Base-by-base conservation (phyloP, 192 early-diverging fungal species). In the Physocladia obscura region DNA sequence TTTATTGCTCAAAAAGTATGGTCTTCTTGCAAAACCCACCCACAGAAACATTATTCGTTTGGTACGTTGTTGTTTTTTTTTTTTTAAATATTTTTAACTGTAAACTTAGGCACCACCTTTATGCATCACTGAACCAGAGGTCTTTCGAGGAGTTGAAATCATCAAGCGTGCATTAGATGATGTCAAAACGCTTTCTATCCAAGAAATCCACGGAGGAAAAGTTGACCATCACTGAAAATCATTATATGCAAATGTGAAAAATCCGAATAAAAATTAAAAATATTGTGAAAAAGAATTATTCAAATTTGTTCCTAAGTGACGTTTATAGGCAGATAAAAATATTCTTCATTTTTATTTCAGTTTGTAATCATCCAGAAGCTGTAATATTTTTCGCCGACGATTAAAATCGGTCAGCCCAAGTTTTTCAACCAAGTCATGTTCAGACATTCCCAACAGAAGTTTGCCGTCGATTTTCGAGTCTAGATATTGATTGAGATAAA, bases 41-140 rank as follows among this genome's bases (percentile, higher is more conserved):
- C 97, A 99, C 81, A 85, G 90, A 63, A 96, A 96, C 84, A 97
- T 98, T 74, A 98, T 98, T 69, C 93, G 97, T 22, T 83, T 98
- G 64, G 69, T 73, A 47, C 57, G 67, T 63, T 34, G 1, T 22
- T 37, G 40, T 44, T 44, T 44, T 30, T 64, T 55, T 11, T 22
- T 22, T 22, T 8, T 19, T 54, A 26, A 6, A 17, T 6, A 11
- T 3, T 24, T 49, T 48, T 13, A 50, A 4, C 30, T 26, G 24
- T 47, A 11, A 47, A 3, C 11, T 22, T 36, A 4, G 17, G 94
- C 96, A 1, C 96, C 96, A 49, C 93, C 94, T 63, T 88, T 98
- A 57, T 91, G 87, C 79, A 98, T 98, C 70, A 93, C 89, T n/a
- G 93, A 95, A 57, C 89, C 89, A 67, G 90, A 98, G 76, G 84